Base-by-base conservation (phyloP, 2,329 filamentous ascomycete genomes). In the Gnomoniopsis sp. region DNA sequence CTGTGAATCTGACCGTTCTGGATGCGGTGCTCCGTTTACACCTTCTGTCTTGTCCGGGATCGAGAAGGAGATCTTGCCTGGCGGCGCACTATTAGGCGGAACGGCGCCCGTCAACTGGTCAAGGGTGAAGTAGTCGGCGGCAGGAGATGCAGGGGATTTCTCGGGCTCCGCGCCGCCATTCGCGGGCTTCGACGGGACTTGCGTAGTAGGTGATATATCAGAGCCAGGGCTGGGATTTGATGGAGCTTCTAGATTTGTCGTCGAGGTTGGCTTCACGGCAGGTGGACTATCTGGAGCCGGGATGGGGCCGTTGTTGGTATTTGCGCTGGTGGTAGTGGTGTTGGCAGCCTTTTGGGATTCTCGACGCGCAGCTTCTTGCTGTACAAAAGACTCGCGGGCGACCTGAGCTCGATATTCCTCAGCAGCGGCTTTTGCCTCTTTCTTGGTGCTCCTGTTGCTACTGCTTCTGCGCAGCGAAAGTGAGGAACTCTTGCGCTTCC, bases 141-240 rank as follows among this genome's bases (percentile, higher is more conserved):
- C 38, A 15, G 54, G 43, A 19, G 49, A 21, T 12, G 15, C 38
- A 19, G 34, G 3, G 3, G 14, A 19, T 22, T 50, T 48, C 10
- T 36, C 52, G 14, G n/a, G 44, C 22, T 22, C 38, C 41, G 21
- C 34, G 47, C 55, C 23, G 58, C 60, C 34, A 66, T 71, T 70
- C 22, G 64, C 72, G 52, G 50, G 52, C 47, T 52, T 67, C 60
- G 63, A 62, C 19, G 68, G 66, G 17, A 57, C 44, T 8, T 66
- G 59, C 7, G 77, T 72, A 55, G 69, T 70, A 30, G 78, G 77
- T 58, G 78, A 80, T 57, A 79, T 65, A 49, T 78, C 76, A 19
- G 73, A 76, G 62, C 74, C 75, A 53, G 75, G 69, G 60, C 72
- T 75, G 54, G 69, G 65, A 49, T 60, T n/a, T 1, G 59, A 53